Evolutionary conservation across 805 yeast genomes (phyloP), one percentile per base, ranked within the genome.

Genomic region (Zygoascus tannicola): DNA sequence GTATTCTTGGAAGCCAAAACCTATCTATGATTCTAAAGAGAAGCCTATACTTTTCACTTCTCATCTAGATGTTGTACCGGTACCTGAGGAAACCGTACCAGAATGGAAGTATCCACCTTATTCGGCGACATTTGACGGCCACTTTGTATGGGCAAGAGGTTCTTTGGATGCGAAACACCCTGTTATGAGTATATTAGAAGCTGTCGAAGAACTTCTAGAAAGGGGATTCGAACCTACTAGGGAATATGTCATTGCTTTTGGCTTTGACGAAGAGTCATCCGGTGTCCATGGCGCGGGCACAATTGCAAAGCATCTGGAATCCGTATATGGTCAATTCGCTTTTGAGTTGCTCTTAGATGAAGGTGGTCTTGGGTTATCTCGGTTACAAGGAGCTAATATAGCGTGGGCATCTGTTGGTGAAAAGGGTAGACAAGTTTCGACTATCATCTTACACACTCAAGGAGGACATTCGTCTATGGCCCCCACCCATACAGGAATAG

Each of bases 21-120:
- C 10, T 7, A 26, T 8, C 73, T 4, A 26, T 7, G 30, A 26
- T 12, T 7, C 7, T 12, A 7, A 26, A 8, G 55, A 71, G 39
- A 23, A 51, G 7, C 92, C 94, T 12, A 52, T 79, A 22, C 56
- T 85, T 61, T 65, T 83, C 41, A 75, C 81, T 55, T 88, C 90
- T 1, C 94, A 85, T 58, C 81, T 76, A 59, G 94, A 84, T 55
- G 85, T 80, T 3, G 94, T 85, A 20, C 94, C 94, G 1, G 81
- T 82, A 7, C 82, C 78, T 52, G 58, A 61, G 12, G 73, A 51
- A 23, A 76, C 86, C 0, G 60, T 69, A 42, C 60, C 56, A 22
- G 66, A 74, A 44, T 85, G 94, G 94, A 63, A 64, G 0, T 68
- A 75, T 56, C 79, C 78, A 8, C 94, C 94, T 2, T 81, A 76